phyloP scores from a whole-genome alignment of 306 rosid genomes.

The Psophocarpus tetragonolobus region DNA sequence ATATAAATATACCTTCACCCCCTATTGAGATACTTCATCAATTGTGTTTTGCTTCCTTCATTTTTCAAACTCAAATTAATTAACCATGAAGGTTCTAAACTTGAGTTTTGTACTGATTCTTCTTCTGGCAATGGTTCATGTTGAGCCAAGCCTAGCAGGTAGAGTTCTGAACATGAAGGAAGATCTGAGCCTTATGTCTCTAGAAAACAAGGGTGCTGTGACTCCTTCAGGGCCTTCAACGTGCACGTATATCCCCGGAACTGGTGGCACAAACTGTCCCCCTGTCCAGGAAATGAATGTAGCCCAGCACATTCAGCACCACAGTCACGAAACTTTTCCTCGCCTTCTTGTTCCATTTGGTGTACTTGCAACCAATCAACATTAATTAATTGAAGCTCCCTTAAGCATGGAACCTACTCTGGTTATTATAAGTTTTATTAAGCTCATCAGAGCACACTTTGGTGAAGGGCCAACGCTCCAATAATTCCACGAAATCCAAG shows the following conservation, averaged over 20 bases:
- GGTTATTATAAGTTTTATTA: neutral
- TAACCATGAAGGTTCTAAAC: slow-evolving; percentile 44
- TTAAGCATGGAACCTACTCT: neutral
- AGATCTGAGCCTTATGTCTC: slow-evolving; percentile 43
- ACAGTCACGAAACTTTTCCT: slow-evolving; percentile 22
- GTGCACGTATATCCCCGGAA: slow-evolving; percentile 77
- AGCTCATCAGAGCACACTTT: neutral
- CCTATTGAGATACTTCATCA: neutral
- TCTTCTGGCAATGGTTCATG: slow-evolving; percentile 42
- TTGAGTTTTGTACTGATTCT: slow-evolving; percentile 41
- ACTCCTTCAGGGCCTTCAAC: slow-evolving; percentile 62
- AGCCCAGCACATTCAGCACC: slow-evolving; percentile 22
- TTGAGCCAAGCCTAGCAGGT: slow-evolving; percentile 46
- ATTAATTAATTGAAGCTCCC: slow-evolving; percentile 27
- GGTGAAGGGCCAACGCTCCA: neutral
- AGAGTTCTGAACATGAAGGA: slow-evolving; percentile 42
- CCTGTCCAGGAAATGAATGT: slow-evolving; percentile 51
- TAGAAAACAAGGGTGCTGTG: slow-evolving; percentile 52
- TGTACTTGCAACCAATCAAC: slow-evolving; percentile 33
- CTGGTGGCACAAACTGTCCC: slow-evolving; percentile 63
- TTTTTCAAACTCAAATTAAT: neutral
- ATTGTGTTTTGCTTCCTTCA: neutral
- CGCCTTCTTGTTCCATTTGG: slow-evolving; percentile 40
- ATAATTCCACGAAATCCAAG: neutral
- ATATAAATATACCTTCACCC: slow-evolving; percentile 54